Conservation (phyloP, 768 basidiomycete genomes). For the Kwoniella pini region DNA sequence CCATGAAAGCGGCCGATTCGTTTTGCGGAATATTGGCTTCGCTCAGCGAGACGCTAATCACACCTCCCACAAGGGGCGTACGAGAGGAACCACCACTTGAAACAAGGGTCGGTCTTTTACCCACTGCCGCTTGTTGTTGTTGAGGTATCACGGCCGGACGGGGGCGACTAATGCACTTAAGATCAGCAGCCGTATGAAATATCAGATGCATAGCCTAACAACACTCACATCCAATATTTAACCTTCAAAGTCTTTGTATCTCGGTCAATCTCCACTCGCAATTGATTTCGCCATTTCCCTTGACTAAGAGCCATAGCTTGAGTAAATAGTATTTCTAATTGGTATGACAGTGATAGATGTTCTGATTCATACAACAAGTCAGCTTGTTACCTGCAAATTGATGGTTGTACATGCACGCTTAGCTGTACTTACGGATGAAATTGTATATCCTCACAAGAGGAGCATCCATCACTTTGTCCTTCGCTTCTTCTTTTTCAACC, state of each 20-base stretch:
- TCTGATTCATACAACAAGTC: neutral
- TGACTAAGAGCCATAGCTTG: slow-evolving; percentile 44
- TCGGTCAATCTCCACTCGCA: slow-evolving; percentile 69
- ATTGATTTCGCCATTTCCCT: slow-evolving; percentile 52
- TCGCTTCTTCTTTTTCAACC: slow-evolving; percentile 28
- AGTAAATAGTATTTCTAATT: slow-evolving; percentile 71
- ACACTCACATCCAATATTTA: slow-evolving; percentile 81
- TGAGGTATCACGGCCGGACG: slow-evolving; percentile 5
- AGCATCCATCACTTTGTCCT: slow-evolving; percentile 64
- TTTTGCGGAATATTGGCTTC: slow-evolving; percentile 14
- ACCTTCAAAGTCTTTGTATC: slow-evolving; percentile 69
- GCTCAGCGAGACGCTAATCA: slow-evolving; percentile 70
- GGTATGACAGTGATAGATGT: slow-evolving; percentile 66
- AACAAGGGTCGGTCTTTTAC: slow-evolving; percentile 16
- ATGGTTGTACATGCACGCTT: too few relatives aligned
- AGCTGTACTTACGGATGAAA: slow-evolving; percentile 70
- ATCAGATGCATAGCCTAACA: too few relatives aligned
- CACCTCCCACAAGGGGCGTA: slow-evolving; percentile 63
- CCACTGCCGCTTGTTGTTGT: slow-evolving; percentile 17
- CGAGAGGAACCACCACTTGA: slow-evolving; percentile 8
- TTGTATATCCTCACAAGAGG: slow-evolving; percentile 84
- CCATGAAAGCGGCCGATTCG: slow-evolving; percentile 30
- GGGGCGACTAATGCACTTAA: slow-evolving; percentile 12
- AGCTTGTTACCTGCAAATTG: neutral
- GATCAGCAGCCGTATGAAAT: too few relatives aligned